Base-by-base conservation (phyloP, 768 basidiomycete species). In the Auriscalpium vulgare region DNA sequence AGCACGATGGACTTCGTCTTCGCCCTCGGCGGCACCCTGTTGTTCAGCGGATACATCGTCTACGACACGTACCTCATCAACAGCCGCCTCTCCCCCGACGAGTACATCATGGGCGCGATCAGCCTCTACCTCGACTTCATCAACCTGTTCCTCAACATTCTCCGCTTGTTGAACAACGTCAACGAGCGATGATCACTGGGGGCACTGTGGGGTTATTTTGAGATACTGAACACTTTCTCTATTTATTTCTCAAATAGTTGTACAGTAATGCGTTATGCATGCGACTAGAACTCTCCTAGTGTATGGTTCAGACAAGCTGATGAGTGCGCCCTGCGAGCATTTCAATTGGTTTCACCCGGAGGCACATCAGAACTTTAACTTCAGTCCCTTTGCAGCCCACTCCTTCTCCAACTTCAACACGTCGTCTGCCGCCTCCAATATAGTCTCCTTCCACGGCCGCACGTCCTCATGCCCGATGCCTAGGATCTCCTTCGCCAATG, bases 41-140 rank as follows among this genome's bases (percentile, higher is more conserved):
- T 95, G 58, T 95, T 95, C 77, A 88, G 87, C 53, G 93, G 89
- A 34, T 97, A 94, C 67, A 78, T 95, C 62, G 83, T 94, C 62
- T 94, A 87, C 66, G 92, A 95, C 69, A 97, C 95, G 2, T 93
- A 88, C 69, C 68, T 83, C 60, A 95, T 98, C 76, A 92, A 90
- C 73, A 85, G 84, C 64, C 83, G 84, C 57, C 74, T 97, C 17
- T 91, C 88, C 1, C 91, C 93, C 4, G 97, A 99, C 61, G 97
- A 99, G 69, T 93, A 81, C 69, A 93, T 97, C 62, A 74, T 97
- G 75, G 95, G 86, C 37, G 79, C 91, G 16, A 87, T 97, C 66
- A 87, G 84, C 61, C 81, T 98, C n/a, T 98, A 97, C 72, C 84
- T 97, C 55, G 95, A 97, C 65, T 90, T 93, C 69, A 78, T 93